These are phyloP conservation scores for Backusella mclennaniae DNA, from an alignment of 192 early-diverging fungal species.

Conservation along the genomic window DNA sequence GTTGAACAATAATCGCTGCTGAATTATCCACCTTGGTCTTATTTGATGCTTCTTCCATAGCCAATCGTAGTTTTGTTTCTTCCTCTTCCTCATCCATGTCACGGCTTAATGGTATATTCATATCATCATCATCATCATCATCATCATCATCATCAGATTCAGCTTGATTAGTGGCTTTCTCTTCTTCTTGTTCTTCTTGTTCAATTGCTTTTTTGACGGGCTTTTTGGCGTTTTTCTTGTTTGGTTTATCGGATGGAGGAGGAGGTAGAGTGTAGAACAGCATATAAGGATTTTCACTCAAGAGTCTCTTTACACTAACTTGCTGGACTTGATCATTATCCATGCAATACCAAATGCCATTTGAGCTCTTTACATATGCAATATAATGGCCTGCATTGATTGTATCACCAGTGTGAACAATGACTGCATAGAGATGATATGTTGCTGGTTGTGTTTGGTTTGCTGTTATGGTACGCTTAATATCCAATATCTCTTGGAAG, in stretches of 20 bases:
- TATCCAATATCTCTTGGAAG: slow-evolving; percentile 28
- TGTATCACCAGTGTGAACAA: slow-evolving; percentile 74
- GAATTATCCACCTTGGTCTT: slow-evolving; percentile 47
- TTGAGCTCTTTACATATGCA: slow-evolving; percentile 73
- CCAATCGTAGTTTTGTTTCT: slow-evolving; percentile 34
- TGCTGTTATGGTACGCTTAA: slow-evolving; percentile 23
- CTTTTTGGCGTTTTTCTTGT: background rate
- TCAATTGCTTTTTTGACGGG: slow-evolving; percentile 1
- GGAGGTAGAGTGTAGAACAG: slow-evolving; percentile 54
- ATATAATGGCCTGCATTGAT: slow-evolving; percentile 83
- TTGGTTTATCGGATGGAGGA: background rate
- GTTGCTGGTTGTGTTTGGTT: slow-evolving; percentile 24
- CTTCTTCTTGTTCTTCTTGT: background rate
- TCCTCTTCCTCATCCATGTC: slow-evolving; percentile 34
- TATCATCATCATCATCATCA: background rate
- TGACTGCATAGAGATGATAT: slow-evolving; percentile 72
- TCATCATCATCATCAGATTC: background rate
- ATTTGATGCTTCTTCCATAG: slow-evolving; percentile 27
- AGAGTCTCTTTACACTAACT: slow-evolving; percentile 67
- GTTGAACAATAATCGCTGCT: slow-evolving; percentile 45
- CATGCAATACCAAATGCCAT: slow-evolving; percentile 80
- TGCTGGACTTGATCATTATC: slow-evolving; percentile 71
- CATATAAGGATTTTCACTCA: slow-evolving; percentile 75
- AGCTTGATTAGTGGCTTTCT: background rate
- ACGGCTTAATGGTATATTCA: background rate